Base-by-base conservation (phyloP, 2,329 filamentous ascomycete genomes). In the Hirsutella thompsonii region DNA sequence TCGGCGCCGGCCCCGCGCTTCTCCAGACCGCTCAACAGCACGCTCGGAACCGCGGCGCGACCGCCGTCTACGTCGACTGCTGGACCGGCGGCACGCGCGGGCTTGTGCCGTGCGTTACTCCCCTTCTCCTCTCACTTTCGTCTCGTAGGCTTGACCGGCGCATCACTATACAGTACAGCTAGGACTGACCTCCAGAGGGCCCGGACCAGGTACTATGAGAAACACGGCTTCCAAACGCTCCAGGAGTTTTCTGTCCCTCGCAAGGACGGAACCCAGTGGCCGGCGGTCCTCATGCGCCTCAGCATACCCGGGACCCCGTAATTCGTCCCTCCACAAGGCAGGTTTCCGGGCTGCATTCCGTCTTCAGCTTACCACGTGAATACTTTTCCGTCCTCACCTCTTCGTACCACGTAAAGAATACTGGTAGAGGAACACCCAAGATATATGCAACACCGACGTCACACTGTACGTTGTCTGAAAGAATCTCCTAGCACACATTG, bases 61-160 rank as follows among this genome's bases (percentile, higher is more conserved):
- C 32, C 21, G 41, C 42, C 8, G 43, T 57, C 8, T 58, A 49
- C 38, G 41, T 59, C 6, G 54, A 56, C 32, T 55, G 50, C 30
- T 56, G 53, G 53, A 45, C 46, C 5, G 50, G 55, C 33, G 53
- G 47, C 11, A 43, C 46, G 20, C 43, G 46, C 20, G 49, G 47
- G 19, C 37, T 57, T 36, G 47, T 49, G 13, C 26, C 23, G 39
- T 41, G 33, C 18, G 39, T 32, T 19, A 9, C 3, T 8, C 32
- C 32, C 14, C 16, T 16, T 18, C 14, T 18, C n/a, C 32, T 9
- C 18, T 18, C n/a, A 16, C 16, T 14, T 16, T 34, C 32, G 14
- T 33, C n/a, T 33, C 10, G 30, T 16, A 16, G 14, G 32, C 14
- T 8, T 6, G 14, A 16, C n/a, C n/a, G n/a, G n/a, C n/a, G n/a